These are phyloP conservation scores for Suillus luteus DNA, from an alignment of 768 basidiomycete species.

Conservation along the genomic window DNA sequence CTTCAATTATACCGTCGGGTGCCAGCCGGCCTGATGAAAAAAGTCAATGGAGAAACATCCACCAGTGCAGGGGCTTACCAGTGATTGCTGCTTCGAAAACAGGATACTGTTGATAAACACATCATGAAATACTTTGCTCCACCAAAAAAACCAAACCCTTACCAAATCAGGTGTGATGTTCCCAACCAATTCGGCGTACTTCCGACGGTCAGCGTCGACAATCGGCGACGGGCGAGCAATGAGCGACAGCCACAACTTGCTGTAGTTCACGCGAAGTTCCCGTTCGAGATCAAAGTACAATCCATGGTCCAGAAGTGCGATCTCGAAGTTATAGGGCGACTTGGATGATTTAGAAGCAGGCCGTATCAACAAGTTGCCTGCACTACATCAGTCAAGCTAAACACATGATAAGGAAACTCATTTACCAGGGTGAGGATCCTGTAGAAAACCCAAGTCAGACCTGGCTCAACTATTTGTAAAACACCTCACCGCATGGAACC, in stretches of 20 bases:
- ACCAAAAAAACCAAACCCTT: conserved; percentile 24
- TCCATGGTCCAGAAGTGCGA: conserved; percentile 92
- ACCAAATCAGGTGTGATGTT: conserved; percentile 89
- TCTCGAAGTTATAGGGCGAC: conserved; percentile 94
- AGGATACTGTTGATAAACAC: conserved; percentile 62
- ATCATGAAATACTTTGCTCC: conserved; percentile 6
- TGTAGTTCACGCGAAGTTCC: conserved; percentile 78
- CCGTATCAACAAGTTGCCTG: conserved; percentile 90
- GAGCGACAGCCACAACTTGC: conserved; percentile 89
- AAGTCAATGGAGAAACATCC: background rate
- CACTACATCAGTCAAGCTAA: conserved; percentile 10
- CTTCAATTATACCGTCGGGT: conserved; percentile 61
- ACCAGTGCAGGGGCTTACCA: conserved; percentile 35
- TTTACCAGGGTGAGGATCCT: conserved; percentile 88
- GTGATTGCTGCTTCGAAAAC: conserved; percentile 95
- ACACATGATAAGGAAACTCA: conserved; percentile 4
- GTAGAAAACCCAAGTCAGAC: conserved; percentile 12
- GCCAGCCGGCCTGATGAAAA: conserved; percentile 56
- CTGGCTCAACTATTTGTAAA: background rate
- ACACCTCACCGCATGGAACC: conserved; percentile 74
- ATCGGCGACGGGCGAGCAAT: conserved; percentile 70
- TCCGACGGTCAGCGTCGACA: conserved; percentile 67
- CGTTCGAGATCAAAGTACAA: conserved; percentile 89
- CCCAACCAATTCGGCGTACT: conserved; percentile 89
- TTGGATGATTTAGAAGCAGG: conserved; percentile 59